Evolutionary conservation across 192 early-diverging fungal genomes (phyloP).

Genomic region (Coemansia sp.): DNA sequence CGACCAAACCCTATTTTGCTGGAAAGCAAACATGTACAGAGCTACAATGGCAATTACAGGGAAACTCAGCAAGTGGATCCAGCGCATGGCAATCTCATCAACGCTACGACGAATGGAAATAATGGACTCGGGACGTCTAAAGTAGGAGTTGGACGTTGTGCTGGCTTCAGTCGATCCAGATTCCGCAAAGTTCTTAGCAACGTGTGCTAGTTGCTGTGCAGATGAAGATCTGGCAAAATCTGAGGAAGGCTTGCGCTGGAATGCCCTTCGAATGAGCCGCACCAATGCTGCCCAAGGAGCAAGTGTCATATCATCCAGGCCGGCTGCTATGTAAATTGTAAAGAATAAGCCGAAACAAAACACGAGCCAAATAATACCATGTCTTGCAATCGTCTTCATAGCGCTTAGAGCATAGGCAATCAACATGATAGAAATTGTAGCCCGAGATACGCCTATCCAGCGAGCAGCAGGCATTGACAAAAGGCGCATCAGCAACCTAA

Average conservation of each 20-base stretch:
- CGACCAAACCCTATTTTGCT: neutral
- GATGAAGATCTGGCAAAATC: neutral
- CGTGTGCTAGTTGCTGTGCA: neutral
- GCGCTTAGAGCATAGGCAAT: neutral
- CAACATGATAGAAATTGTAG: neutral
- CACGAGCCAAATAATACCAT: no score
- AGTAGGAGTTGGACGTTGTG: neutral
- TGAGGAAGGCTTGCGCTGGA: neutral
- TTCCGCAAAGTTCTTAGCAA: neutral
- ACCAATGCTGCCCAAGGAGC: neutral
- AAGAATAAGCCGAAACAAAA: no score
- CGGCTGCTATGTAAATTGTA: neutral
- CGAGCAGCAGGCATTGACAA: neutral
- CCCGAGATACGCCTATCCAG: neutral
- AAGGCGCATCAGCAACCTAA: neutral
- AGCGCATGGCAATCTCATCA: slow-evolving; percentile 6
- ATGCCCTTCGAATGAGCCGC: neutral
- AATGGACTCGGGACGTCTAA: slow-evolving; percentile 7
- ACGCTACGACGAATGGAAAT: neutral
- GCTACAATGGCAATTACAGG: neutral
- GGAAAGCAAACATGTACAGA: neutral
- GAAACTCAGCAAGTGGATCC: neutral
- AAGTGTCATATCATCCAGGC: neutral
- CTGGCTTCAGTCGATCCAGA: no score
- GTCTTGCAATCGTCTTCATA: no score